Evolutionary conservation across 768 basidiomycete genomes (phyloP).

Genomic region (Calocera cornea): DNA sequence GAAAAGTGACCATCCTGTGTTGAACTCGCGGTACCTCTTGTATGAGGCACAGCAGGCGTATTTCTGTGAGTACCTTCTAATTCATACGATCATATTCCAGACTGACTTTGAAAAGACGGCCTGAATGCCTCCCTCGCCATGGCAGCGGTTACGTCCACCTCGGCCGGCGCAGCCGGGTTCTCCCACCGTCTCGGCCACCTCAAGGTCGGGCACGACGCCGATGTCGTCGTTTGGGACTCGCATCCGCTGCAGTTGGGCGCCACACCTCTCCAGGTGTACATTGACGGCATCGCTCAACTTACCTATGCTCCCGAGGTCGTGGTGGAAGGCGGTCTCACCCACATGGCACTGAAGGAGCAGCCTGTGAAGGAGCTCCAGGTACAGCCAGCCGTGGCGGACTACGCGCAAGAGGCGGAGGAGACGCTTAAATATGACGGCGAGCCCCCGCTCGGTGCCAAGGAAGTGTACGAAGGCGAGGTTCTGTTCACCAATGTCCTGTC

Average conservation of each 20-base stretch:
- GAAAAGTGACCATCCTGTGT: slow-evolving; percentile 42
- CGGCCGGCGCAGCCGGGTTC: slow-evolving; percentile 56
- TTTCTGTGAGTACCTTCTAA: slow-evolving; percentile 3
- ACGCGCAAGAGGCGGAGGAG: slow-evolving; percentile 49
- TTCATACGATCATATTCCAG: slow-evolving; percentile 4
- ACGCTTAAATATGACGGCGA: slow-evolving; percentile 58
- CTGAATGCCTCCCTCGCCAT: slow-evolving; percentile 51
- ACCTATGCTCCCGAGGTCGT: slow-evolving; percentile 11
- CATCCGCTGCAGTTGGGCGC: slow-evolving; percentile 65
- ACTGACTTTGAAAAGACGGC: slow-evolving; percentile 47
- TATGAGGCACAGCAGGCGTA: slow-evolving; percentile 70
- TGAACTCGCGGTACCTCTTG: slow-evolving; percentile 61
- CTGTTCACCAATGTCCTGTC: slow-evolving; percentile 53
- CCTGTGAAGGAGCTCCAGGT: slow-evolving; percentile 37
- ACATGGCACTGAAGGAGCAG: slow-evolving; percentile 40
- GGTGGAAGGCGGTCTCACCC: slow-evolving; percentile 21
- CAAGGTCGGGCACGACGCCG: slow-evolving; percentile 58
- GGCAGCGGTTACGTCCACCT: slow-evolving; percentile 53
- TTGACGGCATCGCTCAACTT: slow-evolving; percentile 68
- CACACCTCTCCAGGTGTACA: slow-evolving; percentile 67
- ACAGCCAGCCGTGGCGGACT: slow-evolving; percentile 51
- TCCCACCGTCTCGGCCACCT: slow-evolving; percentile 67
- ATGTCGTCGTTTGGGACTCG: slow-evolving; percentile 26
- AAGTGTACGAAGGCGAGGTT: slow-evolving; percentile 26
- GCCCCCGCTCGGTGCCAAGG: slow-evolving; percentile 45